Evolutionary conservation across 2,329 filamentous ascomycete genomes (phyloP).

Genomic region (Septoria petroselini): DNA sequence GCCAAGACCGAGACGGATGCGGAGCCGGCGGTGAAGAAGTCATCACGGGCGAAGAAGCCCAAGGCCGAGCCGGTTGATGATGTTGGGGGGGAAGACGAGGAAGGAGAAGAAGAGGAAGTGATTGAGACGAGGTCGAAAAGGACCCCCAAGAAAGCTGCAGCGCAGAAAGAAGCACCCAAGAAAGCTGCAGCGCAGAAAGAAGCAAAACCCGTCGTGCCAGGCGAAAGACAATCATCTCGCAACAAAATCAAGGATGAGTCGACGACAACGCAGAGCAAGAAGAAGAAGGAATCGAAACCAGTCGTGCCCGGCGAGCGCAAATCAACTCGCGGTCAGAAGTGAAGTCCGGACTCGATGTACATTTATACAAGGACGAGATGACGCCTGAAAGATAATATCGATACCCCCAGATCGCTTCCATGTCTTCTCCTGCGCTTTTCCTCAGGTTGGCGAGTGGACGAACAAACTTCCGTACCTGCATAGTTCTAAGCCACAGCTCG

Average conservation of each 20-base stretch:
- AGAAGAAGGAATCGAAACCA: constrained; percentile 25
- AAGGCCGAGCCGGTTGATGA: constrained; percentile 9
- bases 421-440: no score
- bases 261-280: constrained; percentile 7
- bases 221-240: constrained; percentile 9
- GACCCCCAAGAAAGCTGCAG: constrained; percentile 13
- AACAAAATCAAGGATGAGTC: constrained; percentile 2
- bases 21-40: constrained; percentile 4
- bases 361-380: no score
- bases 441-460: no score
- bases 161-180: constrained; percentile 19
- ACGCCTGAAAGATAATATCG: no score
- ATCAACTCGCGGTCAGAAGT: constrained; percentile 25
- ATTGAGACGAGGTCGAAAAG: no score
- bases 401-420: no score
- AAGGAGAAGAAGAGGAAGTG: constrained; percentile 12
- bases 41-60: background rate
- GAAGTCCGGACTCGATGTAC: background rate
- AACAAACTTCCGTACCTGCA: no score
- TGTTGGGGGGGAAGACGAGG: constrained; percentile 16
- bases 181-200: constrained; percentile 22
- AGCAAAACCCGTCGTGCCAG: constrained; percentile 9
- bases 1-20: constrained; percentile 13
- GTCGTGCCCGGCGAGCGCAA: constrained; percentile 22
- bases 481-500: no score